Conservation (phyloP, 768 basidiomycete genomes). For the Lactifluus pinguis region DNA sequence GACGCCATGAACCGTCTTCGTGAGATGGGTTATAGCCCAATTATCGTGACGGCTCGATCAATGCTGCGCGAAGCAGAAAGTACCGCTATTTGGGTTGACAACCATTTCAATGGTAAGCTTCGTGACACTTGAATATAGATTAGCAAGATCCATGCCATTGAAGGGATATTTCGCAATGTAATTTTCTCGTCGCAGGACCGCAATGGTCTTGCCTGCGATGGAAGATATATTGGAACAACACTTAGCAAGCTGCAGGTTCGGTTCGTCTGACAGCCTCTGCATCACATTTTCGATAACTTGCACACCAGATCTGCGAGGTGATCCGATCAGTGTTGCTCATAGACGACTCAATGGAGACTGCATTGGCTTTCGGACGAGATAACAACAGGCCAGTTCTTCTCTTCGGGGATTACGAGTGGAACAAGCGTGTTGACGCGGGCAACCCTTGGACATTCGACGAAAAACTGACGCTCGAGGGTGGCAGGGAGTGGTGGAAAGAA, state of each 20-base stretch:
- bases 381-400: constrained; percentile 5
- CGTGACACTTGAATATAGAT: neutral
- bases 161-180: constrained; percentile 7
- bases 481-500: constrained; percentile 16
- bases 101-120: constrained; percentile 11
- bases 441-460: constrained; percentile 11
- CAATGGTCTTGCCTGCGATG: neutral
- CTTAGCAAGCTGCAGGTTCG: constrained; percentile 13
- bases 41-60: constrained; percentile 12
- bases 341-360: constrained; percentile 16
- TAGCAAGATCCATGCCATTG: neutral
- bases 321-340: constrained; percentile 6
- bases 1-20: constrained; percentile 6
- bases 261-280: neutral
- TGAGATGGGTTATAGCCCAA: constrained; percentile 2
- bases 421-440: constrained; percentile 10
- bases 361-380: constrained; percentile 9
- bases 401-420: constrained; percentile 17
- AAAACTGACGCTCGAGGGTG: constrained; percentile 9
- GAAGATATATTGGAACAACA: constrained; percentile 6
- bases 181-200: constrained; percentile 10
- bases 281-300: neutral
- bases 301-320: constrained; percentile 1
- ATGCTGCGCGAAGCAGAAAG: constrained; percentile 9
- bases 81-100: constrained; percentile 10